Base-by-base conservation (phyloP, 1,139 yeast genomes). In the Kurtzmaniella natalensis region DNA sequence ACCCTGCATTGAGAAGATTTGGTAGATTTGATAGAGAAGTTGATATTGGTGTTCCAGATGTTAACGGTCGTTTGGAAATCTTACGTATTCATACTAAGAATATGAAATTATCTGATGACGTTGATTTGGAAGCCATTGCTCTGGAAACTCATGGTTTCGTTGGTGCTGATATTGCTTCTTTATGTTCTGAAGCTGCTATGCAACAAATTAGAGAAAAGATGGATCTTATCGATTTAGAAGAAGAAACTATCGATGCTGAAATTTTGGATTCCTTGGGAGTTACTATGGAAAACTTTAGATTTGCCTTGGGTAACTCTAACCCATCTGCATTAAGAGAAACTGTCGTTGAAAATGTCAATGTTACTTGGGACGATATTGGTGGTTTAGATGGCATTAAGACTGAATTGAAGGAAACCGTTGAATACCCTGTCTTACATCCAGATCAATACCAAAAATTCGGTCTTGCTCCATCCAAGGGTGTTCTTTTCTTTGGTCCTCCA, bases 251-350 rank as follows among this genome's bases (percentile, higher is more conserved):
- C 51, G 98, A 89, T 58, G 96, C 98, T 26, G 98, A 94, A 69
- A 83, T 92, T 24, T 78, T 94, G 57, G 96, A 92, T 61, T 86
- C 96, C 22, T 73, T 94, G 49, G 98, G 98, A 42, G 98, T 94
- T 40, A 89, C 98, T 23, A 92, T 89, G 97, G 98, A 94, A 48
- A 92, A 94, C 76, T 94, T 94, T 71, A 81, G 94, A 69, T 92
- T 92, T 55, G 98, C 99, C 5, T 76, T 94, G 39, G 96, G 97
- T 58, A 88, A 87, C 68, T 88, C 97, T 47, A 94, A 94, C 63
- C 99, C 99, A 61, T 87, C 96, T 43, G 99, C 99, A 4, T 76
- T 94, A 53, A 94, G 99, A 72, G 99, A 94, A 71, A 94, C 98
- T 37, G 98, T 92, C 51, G 98, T 94, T 46, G 97, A 94, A 71